phyloP scores from a whole-genome alignment of 805 yeast species.

The Lipomyces oligophaga region DNA sequence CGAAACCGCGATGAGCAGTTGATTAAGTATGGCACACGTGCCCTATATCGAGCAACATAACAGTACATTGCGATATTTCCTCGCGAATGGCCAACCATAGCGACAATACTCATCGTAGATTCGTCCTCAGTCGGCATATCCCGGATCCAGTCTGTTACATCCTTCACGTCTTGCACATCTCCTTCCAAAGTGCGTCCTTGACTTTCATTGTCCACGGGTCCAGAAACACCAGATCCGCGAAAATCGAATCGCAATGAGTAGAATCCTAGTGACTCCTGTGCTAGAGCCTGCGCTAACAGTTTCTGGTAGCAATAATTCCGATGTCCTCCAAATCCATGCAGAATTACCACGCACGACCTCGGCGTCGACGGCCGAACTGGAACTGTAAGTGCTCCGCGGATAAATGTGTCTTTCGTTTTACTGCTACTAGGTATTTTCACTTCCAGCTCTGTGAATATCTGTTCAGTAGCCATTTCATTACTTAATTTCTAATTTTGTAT shows the following conservation, averaged over 20 bases:
- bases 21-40: conserved; percentile 59
- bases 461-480: too few relatives aligned
- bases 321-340: conserved; percentile 89
- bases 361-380: conserved; percentile 15
- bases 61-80: conserved; percentile 68
- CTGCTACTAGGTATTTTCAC: too few relatives aligned
- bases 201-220: conserved; percentile 40
- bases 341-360: conserved; percentile 48
- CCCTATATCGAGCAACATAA: conserved; percentile 53
- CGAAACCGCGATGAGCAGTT: conserved; percentile 71
- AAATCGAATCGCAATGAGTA: conserved; percentile 76
- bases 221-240: conserved; percentile 79
- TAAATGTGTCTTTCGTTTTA: too few relatives aligned
- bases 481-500: too few relatives aligned
- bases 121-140: too few relatives aligned
- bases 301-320: conserved; percentile 73
- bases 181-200: conserved; percentile 49
- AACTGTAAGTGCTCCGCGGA: conserved; percentile 15
- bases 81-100: conserved; percentile 74
- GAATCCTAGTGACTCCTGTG: conserved; percentile 49
- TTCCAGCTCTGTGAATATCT: too few relatives aligned
- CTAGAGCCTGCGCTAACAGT: conserved; percentile 55
- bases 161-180: conserved; percentile 66
- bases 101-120: conserved; percentile 45
- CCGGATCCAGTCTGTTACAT: conserved; percentile 41